phyloP scores from a whole-genome alignment of 371 early-diverging fungal genomes.

The Umbelopsis sp. region DNA sequence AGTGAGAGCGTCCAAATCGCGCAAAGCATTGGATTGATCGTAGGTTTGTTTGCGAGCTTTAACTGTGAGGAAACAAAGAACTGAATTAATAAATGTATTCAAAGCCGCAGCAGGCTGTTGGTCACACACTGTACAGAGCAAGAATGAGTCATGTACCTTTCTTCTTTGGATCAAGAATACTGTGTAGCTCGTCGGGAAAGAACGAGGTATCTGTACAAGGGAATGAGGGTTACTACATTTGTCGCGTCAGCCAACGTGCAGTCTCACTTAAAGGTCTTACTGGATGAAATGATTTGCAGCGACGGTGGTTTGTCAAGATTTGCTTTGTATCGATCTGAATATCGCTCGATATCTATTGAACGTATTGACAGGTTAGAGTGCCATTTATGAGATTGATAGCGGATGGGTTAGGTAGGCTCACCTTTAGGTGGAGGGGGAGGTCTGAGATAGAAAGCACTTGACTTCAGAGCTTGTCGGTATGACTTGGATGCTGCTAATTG shows the following conservation, averaged over 20 bases:
- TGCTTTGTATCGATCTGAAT: slow-evolving; percentile 51
- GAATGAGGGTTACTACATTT: background rate
- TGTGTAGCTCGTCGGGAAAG: slow-evolving; percentile 55
- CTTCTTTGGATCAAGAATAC: slow-evolving; percentile 44
- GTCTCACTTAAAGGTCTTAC: slow-evolving; percentile 27
- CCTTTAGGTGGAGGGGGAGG: slow-evolving; percentile 42
- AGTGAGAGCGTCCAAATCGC: slow-evolving; percentile 36
- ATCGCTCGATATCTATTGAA: slow-evolving; percentile 44
- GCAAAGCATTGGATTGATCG: background rate
- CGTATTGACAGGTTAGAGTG: background rate
- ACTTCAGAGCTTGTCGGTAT: slow-evolving; percentile 33
- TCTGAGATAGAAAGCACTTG: slow-evolving; percentile 42
- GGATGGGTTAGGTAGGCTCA: background rate
- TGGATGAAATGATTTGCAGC: slow-evolving; percentile 46
- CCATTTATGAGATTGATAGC: background rate
- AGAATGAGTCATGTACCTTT: background rate
- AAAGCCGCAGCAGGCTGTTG: no score
- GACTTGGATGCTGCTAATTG: slow-evolving; percentile 38
- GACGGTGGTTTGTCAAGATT: slow-evolving; percentile 28
- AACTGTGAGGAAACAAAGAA: background rate
- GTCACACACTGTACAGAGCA: background rate
- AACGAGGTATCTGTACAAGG: slow-evolving; percentile 43
- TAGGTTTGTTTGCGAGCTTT: background rate
- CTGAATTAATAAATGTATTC: no score
- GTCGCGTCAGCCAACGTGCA: background rate